Conservation (phyloP, 805 yeast species). For the Wickerhamiella shivajii region DNA sequence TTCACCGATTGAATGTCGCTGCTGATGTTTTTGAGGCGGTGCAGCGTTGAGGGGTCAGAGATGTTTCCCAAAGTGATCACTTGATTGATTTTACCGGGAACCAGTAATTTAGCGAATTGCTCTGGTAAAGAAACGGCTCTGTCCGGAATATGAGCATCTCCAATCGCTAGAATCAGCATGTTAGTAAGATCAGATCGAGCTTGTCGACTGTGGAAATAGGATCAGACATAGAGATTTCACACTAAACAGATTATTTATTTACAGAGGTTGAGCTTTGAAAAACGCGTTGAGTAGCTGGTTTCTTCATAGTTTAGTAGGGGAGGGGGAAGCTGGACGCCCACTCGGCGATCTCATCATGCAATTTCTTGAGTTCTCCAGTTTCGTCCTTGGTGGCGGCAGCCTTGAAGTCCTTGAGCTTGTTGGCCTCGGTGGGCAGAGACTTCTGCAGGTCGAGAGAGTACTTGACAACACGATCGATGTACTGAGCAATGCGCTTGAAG, state of each 20-base stretch:
- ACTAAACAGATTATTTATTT: no score
- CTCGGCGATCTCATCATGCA: conserved; percentile 63
- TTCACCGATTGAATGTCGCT: conserved; percentile 60
- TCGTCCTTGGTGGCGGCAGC: conserved; percentile 52
- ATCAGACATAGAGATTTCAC: no score
- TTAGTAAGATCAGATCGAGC: no score
- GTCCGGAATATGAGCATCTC: conserved; percentile 84
- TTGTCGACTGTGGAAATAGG: neutral
- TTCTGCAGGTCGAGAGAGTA: conserved; percentile 65
- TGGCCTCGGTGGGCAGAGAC: conserved; percentile 76
- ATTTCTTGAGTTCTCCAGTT: conserved; percentile 47
- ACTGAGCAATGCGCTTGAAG: conserved; percentile 63
- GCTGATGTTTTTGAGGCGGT: conserved; percentile 52
- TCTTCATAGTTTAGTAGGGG: conserved; percentile 20
- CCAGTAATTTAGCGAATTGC: conserved; percentile 57
- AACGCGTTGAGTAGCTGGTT: conserved; percentile 1
- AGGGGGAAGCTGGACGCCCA: conserved; percentile 57
- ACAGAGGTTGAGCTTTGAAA: conserved; percentile 1
- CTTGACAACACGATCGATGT: conserved; percentile 65
- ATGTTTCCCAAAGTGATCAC: conserved; percentile 78
- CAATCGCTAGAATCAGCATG: conserved; percentile 69
- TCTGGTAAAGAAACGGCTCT: conserved; percentile 35
- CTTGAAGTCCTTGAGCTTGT: conserved; percentile 93
- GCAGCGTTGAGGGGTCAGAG: conserved; percentile 45
- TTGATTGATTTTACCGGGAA: conserved; percentile 76